These are phyloP conservation scores for Neonectria coccinea DNA, from an alignment of 2,329 filamentous ascomycete species.

Conservation along the genomic window DNA sequence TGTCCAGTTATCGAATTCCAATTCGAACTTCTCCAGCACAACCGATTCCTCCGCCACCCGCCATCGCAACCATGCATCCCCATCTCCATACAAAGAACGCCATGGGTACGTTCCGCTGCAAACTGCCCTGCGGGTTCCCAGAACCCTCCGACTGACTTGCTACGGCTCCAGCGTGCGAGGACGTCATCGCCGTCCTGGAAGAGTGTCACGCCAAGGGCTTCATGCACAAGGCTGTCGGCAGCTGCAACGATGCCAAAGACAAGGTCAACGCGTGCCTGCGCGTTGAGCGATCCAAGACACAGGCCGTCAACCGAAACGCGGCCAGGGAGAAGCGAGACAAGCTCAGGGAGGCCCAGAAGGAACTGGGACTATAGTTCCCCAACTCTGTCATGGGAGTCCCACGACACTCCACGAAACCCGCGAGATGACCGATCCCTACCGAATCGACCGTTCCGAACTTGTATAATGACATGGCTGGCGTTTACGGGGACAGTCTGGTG, in stretches of 20 bases:
- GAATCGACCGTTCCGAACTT: constrained; percentile 20
- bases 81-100: constrained; percentile 96
- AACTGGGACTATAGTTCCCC: constrained; percentile 50
- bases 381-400: neutral
- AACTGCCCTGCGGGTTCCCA: neutral
- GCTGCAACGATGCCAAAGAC: constrained; percentile 88
- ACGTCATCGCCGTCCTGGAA: constrained; percentile 92
- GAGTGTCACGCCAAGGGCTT: constrained; percentile 96
- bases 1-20: constrained; percentile 14
- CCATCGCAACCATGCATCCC: constrained; percentile 82
- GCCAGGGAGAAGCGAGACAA: constrained; percentile 76
- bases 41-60: constrained; percentile 19
- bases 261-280: constrained; percentile 88
- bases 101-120: constrained; percentile 67
- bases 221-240: constrained; percentile 88
- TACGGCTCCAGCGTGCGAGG: constrained; percentile 81
- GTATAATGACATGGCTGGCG: constrained; percentile 33
- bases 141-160: constrained; percentile 33
- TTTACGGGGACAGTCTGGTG: constrained; percentile 26
- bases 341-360: constrained; percentile 78
- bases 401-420: constrained; percentile 7
- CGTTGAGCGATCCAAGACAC: constrained; percentile 81
- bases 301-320: constrained; percentile 77
- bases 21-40: constrained; percentile 34
- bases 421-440: constrained; percentile 10